These are phyloP conservation scores for Hyphodiscus sp. DNA, from an alignment of 2,329 filamentous ascomycete species.

Conservation along the genomic window DNA sequence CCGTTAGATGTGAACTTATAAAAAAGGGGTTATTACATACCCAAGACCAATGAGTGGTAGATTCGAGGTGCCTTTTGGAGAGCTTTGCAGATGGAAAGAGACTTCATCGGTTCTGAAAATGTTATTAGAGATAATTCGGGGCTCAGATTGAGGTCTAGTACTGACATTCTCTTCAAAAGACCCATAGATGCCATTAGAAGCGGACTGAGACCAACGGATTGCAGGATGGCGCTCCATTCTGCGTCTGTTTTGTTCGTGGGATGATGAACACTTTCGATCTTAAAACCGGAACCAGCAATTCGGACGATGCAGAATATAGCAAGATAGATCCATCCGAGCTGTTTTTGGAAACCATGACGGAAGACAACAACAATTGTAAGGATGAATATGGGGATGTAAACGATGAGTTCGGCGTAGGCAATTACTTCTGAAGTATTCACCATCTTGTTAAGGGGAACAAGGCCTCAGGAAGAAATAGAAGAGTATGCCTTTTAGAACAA, in stretches of 20 bases:
- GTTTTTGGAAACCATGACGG: conserved; percentile 24
- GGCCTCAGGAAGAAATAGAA: background rate
- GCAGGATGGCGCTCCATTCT: conserved; percentile 26
- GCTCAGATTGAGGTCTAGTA: background rate
- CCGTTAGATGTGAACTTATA: background rate
- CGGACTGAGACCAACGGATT: conserved; percentile 24
- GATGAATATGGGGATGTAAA: conserved; percentile 23
- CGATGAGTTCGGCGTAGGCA: conserved; percentile 20
- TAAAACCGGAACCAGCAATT: conserved; percentile 27
- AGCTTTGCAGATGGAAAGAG: conserved; percentile 3
- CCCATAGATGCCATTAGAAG: conserved; percentile 24
- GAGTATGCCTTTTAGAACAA: background rate
- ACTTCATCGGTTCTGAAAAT: conserved; percentile 16
- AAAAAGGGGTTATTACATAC: background rate
- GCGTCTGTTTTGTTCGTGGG: conserved; percentile 25
- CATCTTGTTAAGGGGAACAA: conserved; percentile 6
- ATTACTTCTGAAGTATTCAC: conserved; percentile 17
- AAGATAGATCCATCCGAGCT: conserved; percentile 32
- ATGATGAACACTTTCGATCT: conserved; percentile 23
- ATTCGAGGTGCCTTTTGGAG: background rate
- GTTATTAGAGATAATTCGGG: background rate
- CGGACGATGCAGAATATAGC: conserved; percentile 29
- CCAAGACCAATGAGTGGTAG: background rate
- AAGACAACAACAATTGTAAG: conserved; percentile 18
- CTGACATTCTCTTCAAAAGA: conserved; percentile 25